A percentile compares a stretch with the other conserved stretches of the same genome.
Evolutionary conservation across 768 basidiomycete species (phyloP).

Genomic region (Auricularia heimuer): DNA sequence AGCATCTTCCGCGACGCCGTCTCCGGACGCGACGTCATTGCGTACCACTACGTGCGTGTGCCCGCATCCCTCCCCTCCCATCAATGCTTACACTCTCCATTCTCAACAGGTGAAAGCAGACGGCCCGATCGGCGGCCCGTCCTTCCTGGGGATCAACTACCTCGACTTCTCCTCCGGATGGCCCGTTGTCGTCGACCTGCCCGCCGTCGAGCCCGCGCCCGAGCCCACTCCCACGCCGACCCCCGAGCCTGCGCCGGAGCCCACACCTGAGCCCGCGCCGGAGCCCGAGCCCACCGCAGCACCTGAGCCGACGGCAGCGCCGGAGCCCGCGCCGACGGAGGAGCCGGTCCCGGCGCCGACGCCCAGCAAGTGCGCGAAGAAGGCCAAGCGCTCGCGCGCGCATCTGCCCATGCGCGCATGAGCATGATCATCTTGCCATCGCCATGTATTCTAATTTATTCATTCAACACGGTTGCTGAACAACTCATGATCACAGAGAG

Average conservation of each 20-base stretch:
- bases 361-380: neutral
- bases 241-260: neutral
- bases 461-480: no score
- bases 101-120: neutral
- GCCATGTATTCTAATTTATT: no score
- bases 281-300: neutral
- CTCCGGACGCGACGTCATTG: neutral
- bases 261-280: neutral
- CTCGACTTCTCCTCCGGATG: neutral
- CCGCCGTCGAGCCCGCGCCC: neutral
- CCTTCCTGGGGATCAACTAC: neutral
- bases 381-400: neutral
- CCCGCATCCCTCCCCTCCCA: no score
- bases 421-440: no score
- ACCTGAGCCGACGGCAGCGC: no score
- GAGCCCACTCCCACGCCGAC: neutral
- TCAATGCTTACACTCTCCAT: no score
- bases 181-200: neutral
- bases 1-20: slow-evolving; percentile 1
- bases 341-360: neutral
- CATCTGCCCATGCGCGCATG: no score
- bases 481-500: no score
- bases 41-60: neutral
- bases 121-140: neutral
- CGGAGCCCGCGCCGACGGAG: neutral